phyloP scores from a whole-genome alignment of 257 asterid species.

The Solanum etuberosum region DNA sequence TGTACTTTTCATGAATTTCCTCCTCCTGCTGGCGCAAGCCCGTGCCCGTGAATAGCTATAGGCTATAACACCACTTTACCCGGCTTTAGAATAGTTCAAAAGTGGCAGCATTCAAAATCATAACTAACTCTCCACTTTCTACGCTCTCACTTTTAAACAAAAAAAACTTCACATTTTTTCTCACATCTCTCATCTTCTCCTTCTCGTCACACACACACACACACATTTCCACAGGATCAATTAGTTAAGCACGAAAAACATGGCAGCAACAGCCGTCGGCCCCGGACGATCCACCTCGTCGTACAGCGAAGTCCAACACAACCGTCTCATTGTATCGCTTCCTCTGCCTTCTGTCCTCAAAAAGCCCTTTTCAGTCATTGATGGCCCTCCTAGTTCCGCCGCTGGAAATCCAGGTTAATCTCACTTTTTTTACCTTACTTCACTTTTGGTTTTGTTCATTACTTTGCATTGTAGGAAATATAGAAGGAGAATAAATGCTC shows the following conservation, averaged over 20 bases:
- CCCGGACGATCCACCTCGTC: conserved; percentile 46
- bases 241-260: not conserved
- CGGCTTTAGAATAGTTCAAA: not conserved
- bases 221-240: not conserved
- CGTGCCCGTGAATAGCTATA: not conserved
- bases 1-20: not conserved
- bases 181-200: not conserved
- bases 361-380: conserved; percentile 54
- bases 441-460: no score
- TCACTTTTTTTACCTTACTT: no score
- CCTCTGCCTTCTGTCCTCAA: conserved; percentile 78
- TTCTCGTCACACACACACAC: not conserved
- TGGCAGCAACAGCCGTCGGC: not conserved
- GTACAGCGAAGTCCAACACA: conserved; percentile 83
- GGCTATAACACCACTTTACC: not conserved
- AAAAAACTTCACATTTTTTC: not conserved
- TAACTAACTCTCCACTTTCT: not conserved
- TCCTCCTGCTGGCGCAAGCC: not conserved
- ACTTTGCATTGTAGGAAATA: no score
- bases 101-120: not conserved
- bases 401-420: conserved; percentile 87
- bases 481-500: no score
- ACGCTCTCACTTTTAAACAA: not conserved
- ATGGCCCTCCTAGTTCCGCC: conserved; percentile 89
- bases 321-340: conserved; percentile 75